These are phyloP conservation scores for Phaffia rhodozyma DNA, from an alignment of 1,284 basidiomycete genomes.

Conservation along the genomic window DNA sequence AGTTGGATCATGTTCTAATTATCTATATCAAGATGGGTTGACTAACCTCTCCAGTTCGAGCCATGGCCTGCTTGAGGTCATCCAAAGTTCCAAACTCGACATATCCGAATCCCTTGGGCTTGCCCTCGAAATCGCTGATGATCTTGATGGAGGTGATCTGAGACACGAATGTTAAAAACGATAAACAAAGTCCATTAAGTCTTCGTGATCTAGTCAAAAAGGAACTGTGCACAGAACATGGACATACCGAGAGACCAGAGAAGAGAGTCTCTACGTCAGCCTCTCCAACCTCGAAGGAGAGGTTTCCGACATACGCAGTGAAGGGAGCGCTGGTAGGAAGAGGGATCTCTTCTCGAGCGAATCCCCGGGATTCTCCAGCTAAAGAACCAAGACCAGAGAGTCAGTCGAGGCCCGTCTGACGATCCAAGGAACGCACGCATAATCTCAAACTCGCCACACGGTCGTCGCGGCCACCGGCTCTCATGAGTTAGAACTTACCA, in stretches of 20 bases:
- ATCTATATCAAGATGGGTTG: conserved; percentile 6
- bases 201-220: not conserved
- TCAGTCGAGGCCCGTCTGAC: conserved; percentile 1
- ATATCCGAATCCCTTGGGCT: conserved; percentile 96
- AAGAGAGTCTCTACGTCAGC: conserved; percentile 74
- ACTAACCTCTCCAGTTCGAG: conserved; percentile 49
- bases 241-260: conserved; percentile 45
- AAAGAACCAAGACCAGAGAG: not conserved
- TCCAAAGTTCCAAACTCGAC: conserved; percentile 82
- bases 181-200: not conserved
- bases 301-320: conserved; percentile 91
- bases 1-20: not conserved
- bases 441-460: conserved; percentile 10
- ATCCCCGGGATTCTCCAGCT: conserved; percentile 25
- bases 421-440: conserved; percentile 4
- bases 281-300: conserved; percentile 85
- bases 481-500: conserved; percentile 15
- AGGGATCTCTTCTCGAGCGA: conserved; percentile 78
- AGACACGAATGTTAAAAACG: conserved; percentile 22
- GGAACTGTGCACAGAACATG: conserved; percentile 2
- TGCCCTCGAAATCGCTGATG: conserved; percentile 73
- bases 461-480: conserved; percentile 12
- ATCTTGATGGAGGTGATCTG: conserved; percentile 79
- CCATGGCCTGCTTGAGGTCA: conserved; percentile 67
- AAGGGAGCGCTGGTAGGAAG: conserved; percentile 89